Conservation (phyloP, 306 rosid species). For the Vigna unguiculata region DNA sequence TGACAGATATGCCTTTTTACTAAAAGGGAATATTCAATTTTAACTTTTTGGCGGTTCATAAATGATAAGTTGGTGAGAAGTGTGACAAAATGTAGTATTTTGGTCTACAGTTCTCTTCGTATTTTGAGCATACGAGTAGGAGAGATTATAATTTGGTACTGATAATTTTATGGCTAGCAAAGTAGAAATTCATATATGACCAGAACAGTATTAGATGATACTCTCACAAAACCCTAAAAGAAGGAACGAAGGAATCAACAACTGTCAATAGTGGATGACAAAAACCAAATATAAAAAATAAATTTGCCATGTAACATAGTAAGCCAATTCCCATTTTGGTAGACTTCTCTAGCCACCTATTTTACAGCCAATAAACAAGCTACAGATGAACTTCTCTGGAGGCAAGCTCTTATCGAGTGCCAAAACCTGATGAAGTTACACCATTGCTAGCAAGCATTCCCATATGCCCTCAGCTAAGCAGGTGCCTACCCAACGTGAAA, state of each 20-base stretch:
- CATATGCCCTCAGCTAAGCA: slow-evolving; percentile 18
- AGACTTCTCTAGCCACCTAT: slow-evolving; percentile 23
- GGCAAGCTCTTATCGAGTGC: slow-evolving; percentile 3
- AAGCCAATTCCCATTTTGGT: slow-evolving; percentile 10
- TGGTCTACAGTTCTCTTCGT: slow-evolving; percentile 23
- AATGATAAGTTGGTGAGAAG: slow-evolving; percentile 24
- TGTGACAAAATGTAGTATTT: slow-evolving; percentile 33
- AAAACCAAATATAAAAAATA: not conserved
- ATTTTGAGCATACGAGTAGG: not conserved
- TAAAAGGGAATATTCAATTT: slow-evolving; percentile 17
- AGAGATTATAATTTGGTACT: not conserved
- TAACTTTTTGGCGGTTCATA: slow-evolving; percentile 22
- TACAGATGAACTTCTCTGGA: slow-evolving; percentile 6
- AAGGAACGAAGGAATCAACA: not conserved
- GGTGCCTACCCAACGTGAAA: not conserved
- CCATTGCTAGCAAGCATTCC: slow-evolving; percentile 21
- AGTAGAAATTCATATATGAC: slow-evolving; percentile 1
- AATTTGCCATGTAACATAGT: slow-evolving; percentile 12
- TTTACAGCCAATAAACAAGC: slow-evolving; percentile 8
- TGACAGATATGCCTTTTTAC: slow-evolving; percentile 24
- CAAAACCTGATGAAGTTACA: slow-evolving; percentile 22
- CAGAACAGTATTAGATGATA: not conserved
- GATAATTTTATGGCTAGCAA: not conserved
- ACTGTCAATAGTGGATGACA: not conserved
- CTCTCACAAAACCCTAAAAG: not conserved